Percentiles rank a stretch among this genome's conserved stretches.
Conservation (phyloP, 2,329 filamentous ascomycete species). For the Aureobasidium sp. region DNA sequence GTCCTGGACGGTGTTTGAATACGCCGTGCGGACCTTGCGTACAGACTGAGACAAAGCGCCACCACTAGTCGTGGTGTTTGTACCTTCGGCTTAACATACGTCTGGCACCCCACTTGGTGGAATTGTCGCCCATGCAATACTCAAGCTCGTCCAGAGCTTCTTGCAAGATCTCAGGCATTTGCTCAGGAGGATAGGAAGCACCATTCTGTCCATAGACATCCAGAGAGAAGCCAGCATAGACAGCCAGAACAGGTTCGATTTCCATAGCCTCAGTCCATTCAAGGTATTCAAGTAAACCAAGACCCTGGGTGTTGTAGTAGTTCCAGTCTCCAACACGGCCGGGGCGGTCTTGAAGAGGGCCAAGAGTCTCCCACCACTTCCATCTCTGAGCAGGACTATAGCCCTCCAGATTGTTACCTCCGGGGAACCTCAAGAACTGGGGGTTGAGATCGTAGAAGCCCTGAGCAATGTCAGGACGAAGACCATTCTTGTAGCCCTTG, state of each 20-base stretch:
- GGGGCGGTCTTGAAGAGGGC: conserved; percentile 39
- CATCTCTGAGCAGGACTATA: conserved; percentile 28
- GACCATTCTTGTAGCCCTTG: conserved; percentile 43
- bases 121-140: conserved; percentile 46
- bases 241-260: conserved; percentile 45
- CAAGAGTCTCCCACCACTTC: conserved; percentile 46
- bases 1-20: too few relatives aligned
- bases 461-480: conserved; percentile 42
- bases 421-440: conserved; percentile 42
- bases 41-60: too few relatives aligned
- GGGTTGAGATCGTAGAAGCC: conserved; percentile 34
- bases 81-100: conserved; percentile 16
- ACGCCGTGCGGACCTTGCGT: too few relatives aligned
- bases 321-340: conserved; percentile 44
- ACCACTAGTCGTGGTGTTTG: too few relatives aligned
- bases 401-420: conserved; percentile 44
- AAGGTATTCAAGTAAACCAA: conserved; percentile 54
- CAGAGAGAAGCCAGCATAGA: conserved; percentile 47
- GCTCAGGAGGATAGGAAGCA: conserved; percentile 23
- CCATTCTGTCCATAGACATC: conserved; percentile 30
- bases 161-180: conserved; percentile 39
- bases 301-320: conserved; percentile 51
- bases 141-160: conserved; percentile 54
- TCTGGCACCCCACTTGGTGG: conserved; percentile 46
- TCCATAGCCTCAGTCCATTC: conserved; percentile 48